These are phyloP conservation scores for Mucor racemosus DNA, from an alignment of 371 early-diverging fungal species.

Conservation along the genomic window DNA sequence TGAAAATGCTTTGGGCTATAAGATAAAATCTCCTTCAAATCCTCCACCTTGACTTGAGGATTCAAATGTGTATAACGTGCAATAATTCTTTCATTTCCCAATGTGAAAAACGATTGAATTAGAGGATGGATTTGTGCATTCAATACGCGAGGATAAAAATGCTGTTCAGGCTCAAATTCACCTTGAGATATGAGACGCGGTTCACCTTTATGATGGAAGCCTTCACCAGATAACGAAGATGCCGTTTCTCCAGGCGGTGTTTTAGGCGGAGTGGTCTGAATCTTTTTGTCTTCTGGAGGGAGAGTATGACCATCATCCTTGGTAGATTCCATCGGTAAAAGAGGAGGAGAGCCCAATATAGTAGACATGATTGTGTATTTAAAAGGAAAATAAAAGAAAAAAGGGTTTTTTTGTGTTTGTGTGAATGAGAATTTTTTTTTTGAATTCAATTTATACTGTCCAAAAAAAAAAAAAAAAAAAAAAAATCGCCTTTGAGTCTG, in stretches of 20 bases:
- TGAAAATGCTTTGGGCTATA: conserved; percentile 86
- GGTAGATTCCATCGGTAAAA: conserved; percentile 15
- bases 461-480: neutral
- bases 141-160: conserved; percentile 92
- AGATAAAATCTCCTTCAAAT: conserved; percentile 65
- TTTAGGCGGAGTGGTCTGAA: conserved; percentile 37
- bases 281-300: conserved; percentile 10
- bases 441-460: conserved; percentile 2
- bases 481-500: neutral
- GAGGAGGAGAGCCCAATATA: conserved; percentile 23
- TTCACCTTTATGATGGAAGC: conserved; percentile 13
- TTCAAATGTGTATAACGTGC: conserved; percentile 90
- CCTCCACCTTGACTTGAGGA: conserved; percentile 77
- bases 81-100: conserved; percentile 91
- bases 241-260: conserved; percentile 43
- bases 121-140: conserved; percentile 92
- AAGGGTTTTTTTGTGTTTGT: neutral
- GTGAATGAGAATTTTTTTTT: neutral
- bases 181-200: conserved; percentile 56
- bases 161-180: conserved; percentile 87
- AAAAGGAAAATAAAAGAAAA: neutral
- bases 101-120: conserved; percentile 84
- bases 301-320: conserved; percentile 6
- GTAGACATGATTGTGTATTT: neutral
- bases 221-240: conserved; percentile 3